phyloP scores from a whole-genome alignment of 2,329 filamentous ascomycete species.

The Colletotrichum sidae region DNA sequence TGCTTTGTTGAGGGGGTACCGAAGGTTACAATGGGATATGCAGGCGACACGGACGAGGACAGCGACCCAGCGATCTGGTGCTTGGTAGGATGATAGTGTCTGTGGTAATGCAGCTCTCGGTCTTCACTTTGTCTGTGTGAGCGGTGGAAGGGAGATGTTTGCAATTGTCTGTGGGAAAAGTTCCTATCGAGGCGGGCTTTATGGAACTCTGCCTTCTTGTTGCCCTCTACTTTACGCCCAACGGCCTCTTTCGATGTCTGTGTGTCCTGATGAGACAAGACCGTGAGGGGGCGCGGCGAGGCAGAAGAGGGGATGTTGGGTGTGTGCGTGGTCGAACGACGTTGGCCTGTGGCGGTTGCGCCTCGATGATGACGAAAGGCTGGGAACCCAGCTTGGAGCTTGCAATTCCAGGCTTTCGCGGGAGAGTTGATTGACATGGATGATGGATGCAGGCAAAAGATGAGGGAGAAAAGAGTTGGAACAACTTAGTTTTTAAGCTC shows the following conservation, averaged over 20 bases:
- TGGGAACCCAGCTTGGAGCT: too few species aligned
- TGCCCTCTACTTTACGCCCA: conserved; percentile 4
- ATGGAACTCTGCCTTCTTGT: conserved; percentile 21
- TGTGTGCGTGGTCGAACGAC: neutral
- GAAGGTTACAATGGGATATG: conserved; percentile 14
- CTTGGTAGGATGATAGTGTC: conserved; percentile 14
- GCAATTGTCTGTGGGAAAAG: conserved; percentile 26
- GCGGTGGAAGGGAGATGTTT: conserved; percentile 2
- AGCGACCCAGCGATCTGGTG: conserved; percentile 20
- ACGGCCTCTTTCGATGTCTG: conserved; percentile 21
- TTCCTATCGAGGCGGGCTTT: conserved; percentile 33
- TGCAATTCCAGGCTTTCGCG: conserved; percentile 7
- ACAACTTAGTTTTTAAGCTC: conserved; percentile 23
- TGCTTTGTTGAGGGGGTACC: conserved; percentile 10
- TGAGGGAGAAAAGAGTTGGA: conserved; percentile 16
- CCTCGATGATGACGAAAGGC: conserved; percentile 28
- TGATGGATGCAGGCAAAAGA: too few species aligned
- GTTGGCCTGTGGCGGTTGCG: conserved; percentile 4
- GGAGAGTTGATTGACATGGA: conserved; percentile 21
- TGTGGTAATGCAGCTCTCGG: conserved; percentile 30
- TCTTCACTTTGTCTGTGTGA: conserved; percentile 18
- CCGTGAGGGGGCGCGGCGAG: conserved; percentile 25
- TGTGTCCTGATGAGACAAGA: conserved; percentile 33
- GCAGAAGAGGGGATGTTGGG: conserved; percentile 5
- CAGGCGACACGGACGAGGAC: conserved; percentile 21